Evolutionary conservation across 495 filamentous ascomycete genomes (phyloP), one percentile per base, ranked within the genome.

Genomic region (Rostrohypoxylon terebratum): DNA sequence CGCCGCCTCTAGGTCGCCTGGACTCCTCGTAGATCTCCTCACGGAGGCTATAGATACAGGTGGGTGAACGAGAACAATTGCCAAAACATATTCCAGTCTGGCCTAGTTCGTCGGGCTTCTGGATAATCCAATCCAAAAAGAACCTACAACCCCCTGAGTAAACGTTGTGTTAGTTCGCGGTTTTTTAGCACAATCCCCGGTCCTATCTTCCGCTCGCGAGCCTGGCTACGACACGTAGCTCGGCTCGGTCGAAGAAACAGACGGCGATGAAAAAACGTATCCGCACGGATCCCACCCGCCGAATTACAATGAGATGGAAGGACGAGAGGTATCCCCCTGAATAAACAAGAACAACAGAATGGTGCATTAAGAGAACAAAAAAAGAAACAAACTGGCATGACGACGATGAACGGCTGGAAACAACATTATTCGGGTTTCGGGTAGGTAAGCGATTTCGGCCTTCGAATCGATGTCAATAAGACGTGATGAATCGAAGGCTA

Each of bases 231-330:
- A 31, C 34, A 57, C 36, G 13, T 25, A 18, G 48, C 16, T 34
- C n/a, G 33, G 33, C 10, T n/a, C 34, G 18, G 6, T 14, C 34
- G 20, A 40, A 34, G 42, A 18, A 16, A 50, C 28, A 8, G 9
- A 31, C 34, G 21, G 21, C 14, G 51, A 25, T 21, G 21, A 61
- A 61, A 71, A 71, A 71, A 71, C 68, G 68, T 71, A 71, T 71
- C 68, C 68, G 66, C 68, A 63, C 62, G 60, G 57, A 71, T 66
- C 68, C 68, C 68, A 66, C 68, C 62, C 57, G 57, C 38, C 20
- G 18, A 44, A 53, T 25, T 54, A 45, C 4, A 62, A 55, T 55
- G 16, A 50, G 8, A 28, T n/a, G 23, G 33, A 63, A 59, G 59
- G 28, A 59, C 11, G 59, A 51, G 14, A 9, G 42, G 9, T 28